phyloP scores from a whole-genome alignment of 768 basidiomycete genomes.

The Tylopilus vinaceipallidus region DNA sequence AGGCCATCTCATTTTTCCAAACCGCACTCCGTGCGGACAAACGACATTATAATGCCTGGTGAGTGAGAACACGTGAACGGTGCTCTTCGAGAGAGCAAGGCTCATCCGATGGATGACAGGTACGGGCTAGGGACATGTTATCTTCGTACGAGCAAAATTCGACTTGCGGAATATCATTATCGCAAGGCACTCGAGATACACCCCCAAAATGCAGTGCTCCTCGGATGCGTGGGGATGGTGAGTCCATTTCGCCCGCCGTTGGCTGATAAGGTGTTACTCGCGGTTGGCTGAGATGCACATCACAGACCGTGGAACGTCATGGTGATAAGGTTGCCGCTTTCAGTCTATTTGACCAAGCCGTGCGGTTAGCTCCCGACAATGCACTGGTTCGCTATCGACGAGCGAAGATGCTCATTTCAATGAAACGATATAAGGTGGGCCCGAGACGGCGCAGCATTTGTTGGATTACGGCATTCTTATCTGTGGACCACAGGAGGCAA shows the following conservation, averaged over 20 bases:
- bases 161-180: slow-evolving; percentile 96
- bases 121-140: slow-evolving; percentile 99
- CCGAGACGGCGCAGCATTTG: slow-evolving; percentile 21
- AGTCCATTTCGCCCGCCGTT: slow-evolving; percentile 36
- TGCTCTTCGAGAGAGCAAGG: slow-evolving; percentile 1
- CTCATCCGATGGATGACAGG: slow-evolving; percentile 51
- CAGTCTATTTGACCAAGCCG: slow-evolving; percentile 77
- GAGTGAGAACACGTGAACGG: slow-evolving; percentile 33
- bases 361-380: slow-evolving; percentile 78
- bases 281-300: slow-evolving; percentile 15
- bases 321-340: slow-evolving; percentile 77
- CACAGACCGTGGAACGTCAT: slow-evolving; percentile 85
- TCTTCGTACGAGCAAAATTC: slow-evolving; percentile 88
- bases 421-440: slow-evolving; percentile 79
- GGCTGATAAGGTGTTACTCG: slow-evolving; percentile 19
- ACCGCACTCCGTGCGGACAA: slow-evolving; percentile 87
- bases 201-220: slow-evolving; percentile 90
- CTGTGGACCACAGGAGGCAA: slow-evolving; percentile 58
- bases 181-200: slow-evolving; percentile 90
- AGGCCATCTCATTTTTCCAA: slow-evolving; percentile 89
- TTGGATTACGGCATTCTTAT: slow-evolving; percentile 20
- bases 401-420: slow-evolving; percentile 84
- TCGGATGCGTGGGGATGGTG: slow-evolving; percentile 96
- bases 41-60: slow-evolving; percentile 99
- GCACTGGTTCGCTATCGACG: slow-evolving; percentile 92